Percentiles rank a stretch among this genome's conserved stretches.
phyloP scores from a whole-genome alignment of 805 yeast genomes.

The Phaffomyces thermotolerans region DNA sequence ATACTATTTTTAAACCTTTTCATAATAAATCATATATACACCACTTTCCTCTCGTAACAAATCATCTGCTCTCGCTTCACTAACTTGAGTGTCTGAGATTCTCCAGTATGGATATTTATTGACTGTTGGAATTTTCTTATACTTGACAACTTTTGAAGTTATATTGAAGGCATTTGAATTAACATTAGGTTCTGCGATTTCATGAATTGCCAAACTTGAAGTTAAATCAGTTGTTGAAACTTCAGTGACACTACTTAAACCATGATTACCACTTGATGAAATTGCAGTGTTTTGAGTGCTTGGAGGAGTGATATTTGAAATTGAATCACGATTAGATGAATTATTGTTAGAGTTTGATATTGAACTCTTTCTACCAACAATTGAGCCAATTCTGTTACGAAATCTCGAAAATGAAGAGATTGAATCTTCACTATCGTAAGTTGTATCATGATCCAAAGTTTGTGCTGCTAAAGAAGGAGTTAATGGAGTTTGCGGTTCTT shows the following conservation, averaged over 20 bases:
- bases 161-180: neutral
- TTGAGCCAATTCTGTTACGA: conserved; percentile 4
- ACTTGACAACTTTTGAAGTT: conserved; percentile 1
- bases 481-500: neutral
- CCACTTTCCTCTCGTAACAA: conserved; percentile 64
- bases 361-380: conserved; percentile 6
- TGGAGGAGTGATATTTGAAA: conserved; percentile 1
- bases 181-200: neutral
- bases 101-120: conserved; percentile 71
- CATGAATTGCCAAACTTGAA: neutral
- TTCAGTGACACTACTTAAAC: conserved; percentile 10
- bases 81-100: conserved; percentile 66
- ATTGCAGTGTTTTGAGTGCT: conserved; percentile 1
- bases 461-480: conserved; percentile 9
- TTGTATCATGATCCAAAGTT: conserved; percentile 14
- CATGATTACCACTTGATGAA: neutral
- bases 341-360: neutral
- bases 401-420: conserved; percentile 11
- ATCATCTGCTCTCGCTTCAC: conserved; percentile 50
- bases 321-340: conserved; percentile 4
- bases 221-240: neutral
- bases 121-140: conserved; percentile 49
- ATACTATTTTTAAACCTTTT: conserved; percentile 27
- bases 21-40: conserved; percentile 85
- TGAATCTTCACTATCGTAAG: conserved; percentile 16